Evolutionary conservation across 768 basidiomycete genomes (phyloP), one percentile per base, ranked within the genome.

Genomic region (Ramaria sp.): DNA sequence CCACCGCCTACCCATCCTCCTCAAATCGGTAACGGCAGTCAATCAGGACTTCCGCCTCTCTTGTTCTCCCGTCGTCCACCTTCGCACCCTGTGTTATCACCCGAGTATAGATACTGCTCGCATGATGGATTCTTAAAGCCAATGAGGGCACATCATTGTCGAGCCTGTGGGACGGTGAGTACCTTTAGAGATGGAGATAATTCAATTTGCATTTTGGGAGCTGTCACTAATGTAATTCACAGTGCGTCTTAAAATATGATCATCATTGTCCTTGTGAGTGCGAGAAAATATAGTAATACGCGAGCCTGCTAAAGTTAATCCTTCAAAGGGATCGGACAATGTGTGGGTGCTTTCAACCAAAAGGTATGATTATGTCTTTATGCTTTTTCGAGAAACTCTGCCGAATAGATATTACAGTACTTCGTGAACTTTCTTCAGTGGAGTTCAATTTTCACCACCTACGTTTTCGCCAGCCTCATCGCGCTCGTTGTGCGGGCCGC

Each of bases 291-390:
- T 22, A 8, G 9, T 55, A n/a, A n/a, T 52, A 22, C 30, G 22
- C 12, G 9, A 47, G 39, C 5, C 57, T 51, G n/a, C 38, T 55
- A 27, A 47, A n/a, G 16, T 48, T 53, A 24, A n/a, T 30, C 2
- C 20, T 28, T 34, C 6, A 16, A 41, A 81, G 88, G 92, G 93
- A 83, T 97, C 50, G 93, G 93, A 10, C 88, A 92, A 62, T 97
- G 93, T 60, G 89, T 96, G 18, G 93, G 93, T 10, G 93, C 91
- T 49, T 78, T 79, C 37, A 97, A 97, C 64, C 87, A 94, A 60
- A 92, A 91, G 69, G 88, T 85, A 56, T 20, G 73, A 34, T 52
- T 15, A 41, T 2, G 7, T 16, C 10, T 25, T 45, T 48, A 13
- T 34, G 37, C 18, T 15, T 22, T 36, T 7, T 15, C 28, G 47